phyloP scores from a whole-genome alignment of 2,329 filamentous ascomycete species.

The Raffaelea deltoideospora region DNA sequence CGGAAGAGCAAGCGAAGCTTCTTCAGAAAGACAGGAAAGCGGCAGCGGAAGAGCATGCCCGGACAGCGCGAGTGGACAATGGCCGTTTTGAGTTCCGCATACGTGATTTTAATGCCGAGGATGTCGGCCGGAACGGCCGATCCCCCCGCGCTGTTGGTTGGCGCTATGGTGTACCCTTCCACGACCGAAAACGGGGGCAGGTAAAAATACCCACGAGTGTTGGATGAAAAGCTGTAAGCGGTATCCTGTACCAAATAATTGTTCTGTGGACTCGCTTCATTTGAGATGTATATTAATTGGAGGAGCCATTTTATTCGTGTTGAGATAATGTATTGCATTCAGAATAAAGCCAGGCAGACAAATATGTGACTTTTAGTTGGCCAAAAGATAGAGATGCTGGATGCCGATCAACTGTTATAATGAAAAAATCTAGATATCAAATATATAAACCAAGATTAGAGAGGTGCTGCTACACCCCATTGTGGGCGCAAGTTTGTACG shows the following conservation, averaged over 20 bases:
- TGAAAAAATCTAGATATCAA: not conserved
- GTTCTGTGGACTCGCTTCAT: not conserved
- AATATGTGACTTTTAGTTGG: no score
- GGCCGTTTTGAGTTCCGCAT: conserved; percentile 45
- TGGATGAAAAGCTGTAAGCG: no score
- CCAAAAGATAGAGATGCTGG: no score
- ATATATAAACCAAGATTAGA: not conserved
- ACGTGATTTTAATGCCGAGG: conserved; percentile 40
- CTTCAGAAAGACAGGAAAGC: conserved; percentile 15
- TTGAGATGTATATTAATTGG: not conserved
- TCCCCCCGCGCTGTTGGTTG: conserved; percentile 38
- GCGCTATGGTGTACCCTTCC: conserved; percentile 47
- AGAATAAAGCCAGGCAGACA: not conserved
- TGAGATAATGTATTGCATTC: not conserved
- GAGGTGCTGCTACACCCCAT: no score
- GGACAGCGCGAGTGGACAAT: conserved; percentile 29
- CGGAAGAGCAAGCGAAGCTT: conserved; percentile 3
- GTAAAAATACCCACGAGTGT: conserved; percentile 54
- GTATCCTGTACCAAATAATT: no score
- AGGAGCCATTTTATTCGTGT: not conserved
- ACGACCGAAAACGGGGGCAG: conserved; percentile 47
- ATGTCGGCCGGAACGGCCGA: conserved; percentile 38
- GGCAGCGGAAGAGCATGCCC: conserved; percentile 21
- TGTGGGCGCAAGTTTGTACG: no score
- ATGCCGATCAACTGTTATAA: no score